phyloP scores from a whole-genome alignment of 306 rosid species.

The Sophora flavescens region DNA sequence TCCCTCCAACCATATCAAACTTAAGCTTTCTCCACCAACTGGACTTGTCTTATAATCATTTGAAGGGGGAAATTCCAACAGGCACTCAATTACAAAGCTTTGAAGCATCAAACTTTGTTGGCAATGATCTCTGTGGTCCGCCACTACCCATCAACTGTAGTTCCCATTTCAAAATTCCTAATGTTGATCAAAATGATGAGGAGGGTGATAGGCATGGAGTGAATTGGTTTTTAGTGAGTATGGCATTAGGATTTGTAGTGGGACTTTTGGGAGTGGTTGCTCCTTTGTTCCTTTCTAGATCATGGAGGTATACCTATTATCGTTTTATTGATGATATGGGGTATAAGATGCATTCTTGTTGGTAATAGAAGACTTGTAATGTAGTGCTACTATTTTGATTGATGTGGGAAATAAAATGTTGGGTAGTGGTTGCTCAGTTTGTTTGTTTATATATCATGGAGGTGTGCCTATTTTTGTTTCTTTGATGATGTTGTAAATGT shows the following conservation, averaged over 20 bases:
- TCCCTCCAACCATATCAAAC: slow-evolving; percentile 42
- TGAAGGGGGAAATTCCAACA: slow-evolving; percentile 44
- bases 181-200: not conserved
- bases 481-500: too few species aligned
- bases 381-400: not conserved
- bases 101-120: slow-evolving; percentile 39
- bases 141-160: slow-evolving; percentile 18
- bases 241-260: not conserved
- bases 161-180: not conserved
- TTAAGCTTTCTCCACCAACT: slow-evolving; percentile 34
- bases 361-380: not conserved
- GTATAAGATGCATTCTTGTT: not conserved
- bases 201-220: not conserved
- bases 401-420: slow-evolving; percentile 13
- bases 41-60: slow-evolving; percentile 48
- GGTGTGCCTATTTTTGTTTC: not conserved
- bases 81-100: slow-evolving; percentile 48
- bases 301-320: slow-evolving; percentile 12
- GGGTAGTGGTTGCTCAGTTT: not conserved
- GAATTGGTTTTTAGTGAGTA: not conserved
- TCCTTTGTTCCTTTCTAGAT: not conserved
- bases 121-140: slow-evolving; percentile 41
- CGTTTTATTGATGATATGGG: not conserved
- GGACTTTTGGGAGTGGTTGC: not conserved
- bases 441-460: not conserved